Conservation (phyloP, 768 basidiomycete species). For the Dacryopinax spathularia region DNA sequence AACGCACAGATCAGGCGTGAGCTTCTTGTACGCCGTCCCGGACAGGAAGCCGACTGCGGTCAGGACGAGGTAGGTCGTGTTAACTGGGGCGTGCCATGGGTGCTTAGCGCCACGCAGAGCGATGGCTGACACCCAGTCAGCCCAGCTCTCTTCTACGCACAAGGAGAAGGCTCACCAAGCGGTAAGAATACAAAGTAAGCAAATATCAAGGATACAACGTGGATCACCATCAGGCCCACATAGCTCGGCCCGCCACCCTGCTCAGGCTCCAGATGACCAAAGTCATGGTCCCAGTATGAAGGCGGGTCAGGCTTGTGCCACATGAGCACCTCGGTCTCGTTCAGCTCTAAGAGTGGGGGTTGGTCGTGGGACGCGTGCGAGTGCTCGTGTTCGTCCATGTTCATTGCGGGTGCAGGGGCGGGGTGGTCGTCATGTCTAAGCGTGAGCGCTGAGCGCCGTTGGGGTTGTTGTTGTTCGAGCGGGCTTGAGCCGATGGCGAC, state of each 20-base stretch:
- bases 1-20: conserved; percentile 71
- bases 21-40: conserved; percentile 56
- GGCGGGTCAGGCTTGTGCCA: conserved; percentile 56
- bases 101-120: conserved; percentile 66
- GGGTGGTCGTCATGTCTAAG: background rate
- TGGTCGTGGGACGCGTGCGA: conserved; percentile 3
- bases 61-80: conserved; percentile 50
- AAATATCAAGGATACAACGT: conserved; percentile 55
- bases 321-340: conserved; percentile 59
- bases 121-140: conserved; percentile 39
- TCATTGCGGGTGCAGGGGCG: too few relatives aligned
- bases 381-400: conserved; percentile 2
- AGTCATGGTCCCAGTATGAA: conserved; percentile 73
- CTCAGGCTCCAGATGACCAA: conserved; percentile 21
- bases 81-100: conserved; percentile 41
- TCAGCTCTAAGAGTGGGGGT: conserved; percentile 28
- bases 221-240: conserved; percentile 48
- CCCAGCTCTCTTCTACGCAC: background rate
- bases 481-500: background rate
- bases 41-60: conserved; percentile 49
- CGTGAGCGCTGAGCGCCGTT: background rate
- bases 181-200: conserved; percentile 80
- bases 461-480: background rate
- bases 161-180: conserved; percentile 38
- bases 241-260: conserved; percentile 12